Evolutionary conservation across 805 yeast genomes (phyloP), one percentile per base, ranked within the genome.

Genomic region (Schwanniomyces sp.): DNA sequence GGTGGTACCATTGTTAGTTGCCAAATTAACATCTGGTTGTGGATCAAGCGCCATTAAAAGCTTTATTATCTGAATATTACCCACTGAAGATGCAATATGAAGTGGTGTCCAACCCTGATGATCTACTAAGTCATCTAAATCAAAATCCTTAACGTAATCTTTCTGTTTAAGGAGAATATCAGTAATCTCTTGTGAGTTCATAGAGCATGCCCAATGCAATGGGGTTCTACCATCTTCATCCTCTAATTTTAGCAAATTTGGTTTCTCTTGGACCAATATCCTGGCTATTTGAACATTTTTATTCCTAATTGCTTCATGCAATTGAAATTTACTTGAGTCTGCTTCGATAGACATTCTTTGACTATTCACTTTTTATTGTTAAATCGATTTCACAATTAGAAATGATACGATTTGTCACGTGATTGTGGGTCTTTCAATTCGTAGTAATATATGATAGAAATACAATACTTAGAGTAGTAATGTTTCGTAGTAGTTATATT

Each of bases 31-130:
- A 62, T 86, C 85, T 0, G 86, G 86, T 14, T 61, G 58, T 0
- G 88, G 86, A 0, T 69, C 70, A 9, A 53, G 49, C 0, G 62
- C 66, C 53, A 82, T 68, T n/a, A 90, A 58, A 40, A 71, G 56
- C 8, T 76, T 70, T 3, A 89, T 55, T 7, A 85, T 75, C 6
- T 71, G 74, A 18, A 72, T 55, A 56, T 82, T 79, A 0, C 97
- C 96, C 2, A 85, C 73, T 0, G 96, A 80, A 0, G 87, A 78
- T 0, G 94, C 90, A 44, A 92, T 84, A 64, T 91, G 97, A 29
- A 89, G 58, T 0, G 95, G 90, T 0, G 92, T 85, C 96, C 96
- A 91, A 0, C 96, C 96, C 9, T 91, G 75, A 16, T 78, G 84
- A 62, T 91, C 98, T 0, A 54, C 61, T 56, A 75, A 62, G 3